Percentiles rank a stretch among this genome's conserved stretches.
Conservation (phyloP, 2,329 filamentous ascomycete species). For the Xylariaceae sp. region DNA sequence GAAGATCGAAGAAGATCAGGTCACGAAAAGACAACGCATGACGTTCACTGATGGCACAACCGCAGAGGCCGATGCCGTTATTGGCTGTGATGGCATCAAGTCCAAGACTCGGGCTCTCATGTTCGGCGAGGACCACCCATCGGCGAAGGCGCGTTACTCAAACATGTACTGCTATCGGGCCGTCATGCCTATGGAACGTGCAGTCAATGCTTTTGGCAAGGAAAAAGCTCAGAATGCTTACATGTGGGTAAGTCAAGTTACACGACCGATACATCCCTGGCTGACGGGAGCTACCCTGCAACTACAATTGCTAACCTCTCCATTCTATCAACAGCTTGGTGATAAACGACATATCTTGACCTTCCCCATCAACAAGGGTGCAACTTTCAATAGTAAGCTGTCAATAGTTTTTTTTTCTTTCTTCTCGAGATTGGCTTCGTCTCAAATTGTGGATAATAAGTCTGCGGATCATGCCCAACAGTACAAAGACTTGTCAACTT, state of each 20-base stretch:
- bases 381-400: constrained; percentile 3
- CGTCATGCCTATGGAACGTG: constrained; percentile 45
- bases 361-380: constrained; percentile 39
- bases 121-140: constrained; percentile 34
- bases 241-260: constrained; percentile 1
- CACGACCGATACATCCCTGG: too few relatives aligned
- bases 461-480: too few relatives aligned
- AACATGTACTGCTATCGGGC: constrained; percentile 43
- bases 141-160: constrained; percentile 28
- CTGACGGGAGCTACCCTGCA: not conserved
- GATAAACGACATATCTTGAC: constrained; percentile 53
- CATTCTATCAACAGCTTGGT: constrained; percentile 33
- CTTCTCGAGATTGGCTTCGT: not conserved
- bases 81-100: constrained; percentile 62
- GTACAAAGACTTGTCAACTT: too few relatives aligned
- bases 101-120: constrained; percentile 47
- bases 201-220: constrained; percentile 43
- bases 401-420: not conserved
- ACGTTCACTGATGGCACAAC: constrained; percentile 35
- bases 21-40: constrained; percentile 1
- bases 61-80: constrained; percentile 35
- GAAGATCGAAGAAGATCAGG: constrained; percentile 22
- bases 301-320: not conserved
- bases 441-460: too few relatives aligned
- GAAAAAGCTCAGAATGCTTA: constrained; percentile 21